A percentile compares a stretch with the other conserved stretches of the same genome.
These are phyloP conservation scores for Penicillium italicum DNA, from an alignment of 2,329 filamentous ascomycete genomes.

Conservation along the genomic window DNA sequence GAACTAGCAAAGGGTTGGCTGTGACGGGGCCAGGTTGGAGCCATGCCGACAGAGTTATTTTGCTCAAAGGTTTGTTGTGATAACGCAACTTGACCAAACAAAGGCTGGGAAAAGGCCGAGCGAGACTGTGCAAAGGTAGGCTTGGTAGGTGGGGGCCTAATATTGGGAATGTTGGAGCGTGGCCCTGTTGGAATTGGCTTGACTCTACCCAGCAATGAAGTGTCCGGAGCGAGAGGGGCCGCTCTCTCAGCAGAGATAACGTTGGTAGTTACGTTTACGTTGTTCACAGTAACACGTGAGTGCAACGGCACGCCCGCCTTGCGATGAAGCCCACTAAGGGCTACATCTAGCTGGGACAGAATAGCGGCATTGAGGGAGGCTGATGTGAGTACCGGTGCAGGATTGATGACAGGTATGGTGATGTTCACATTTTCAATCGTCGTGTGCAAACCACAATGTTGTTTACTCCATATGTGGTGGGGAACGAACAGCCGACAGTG, in stretches of 20 bases:
- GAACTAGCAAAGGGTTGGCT: rapidly evolving
- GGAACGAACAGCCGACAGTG: not conserved
- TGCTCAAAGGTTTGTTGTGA: not conserved
- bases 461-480: not conserved
- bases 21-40: not conserved
- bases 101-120: not conserved
- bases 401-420: not conserved
- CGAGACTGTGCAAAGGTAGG: not conserved
- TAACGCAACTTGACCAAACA: not conserved
- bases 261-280: not conserved
- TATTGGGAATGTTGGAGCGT: not conserved
- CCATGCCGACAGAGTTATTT: too few relatives aligned
- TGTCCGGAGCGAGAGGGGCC: not conserved
- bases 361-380: not conserved
- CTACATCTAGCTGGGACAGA: not conserved
- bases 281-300: not conserved
- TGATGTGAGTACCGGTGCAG: not conserved
- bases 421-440: not conserved
- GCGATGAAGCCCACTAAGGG: not conserved
- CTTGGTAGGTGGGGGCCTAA: not conserved
- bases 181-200: not conserved
- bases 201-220: not conserved
- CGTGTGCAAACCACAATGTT: not conserved
- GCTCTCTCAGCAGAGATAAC: not conserved
- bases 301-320: not conserved